Evolutionary conservation across 2,329 filamentous ascomycete species (phyloP).

Genomic region (Hymenoscyphus albidus): DNA sequence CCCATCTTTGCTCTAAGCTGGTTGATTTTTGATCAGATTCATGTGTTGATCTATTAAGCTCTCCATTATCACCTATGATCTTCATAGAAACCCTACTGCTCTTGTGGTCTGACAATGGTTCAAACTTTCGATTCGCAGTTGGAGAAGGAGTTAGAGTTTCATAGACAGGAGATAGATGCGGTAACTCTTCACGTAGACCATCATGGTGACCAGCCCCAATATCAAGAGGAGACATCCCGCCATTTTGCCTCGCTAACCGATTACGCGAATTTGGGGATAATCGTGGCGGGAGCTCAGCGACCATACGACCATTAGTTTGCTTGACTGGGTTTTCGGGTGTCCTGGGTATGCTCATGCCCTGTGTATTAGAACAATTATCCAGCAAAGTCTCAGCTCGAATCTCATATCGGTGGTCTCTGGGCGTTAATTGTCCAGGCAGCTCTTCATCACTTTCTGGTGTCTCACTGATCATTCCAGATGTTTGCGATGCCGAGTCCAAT

Average conservation of each 20-base stretch:
- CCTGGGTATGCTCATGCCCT: neutral
- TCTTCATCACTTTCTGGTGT: conserved; percentile 22
- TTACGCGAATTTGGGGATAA: conserved; percentile 31
- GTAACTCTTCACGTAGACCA: conserved; percentile 27
- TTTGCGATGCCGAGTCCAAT: conserved; percentile 30
- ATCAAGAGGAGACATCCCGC: conserved; percentile 33
- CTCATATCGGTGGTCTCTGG: conserved; percentile 23
- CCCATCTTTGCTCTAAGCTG: too few species aligned
- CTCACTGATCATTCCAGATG: conserved; percentile 27
- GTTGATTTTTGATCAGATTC: conserved; percentile 18
- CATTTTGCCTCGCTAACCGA: conserved; percentile 29
- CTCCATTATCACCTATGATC: conserved; percentile 19
- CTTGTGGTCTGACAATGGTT: conserved; percentile 33
- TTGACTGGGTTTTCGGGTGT: conserved; percentile 11
- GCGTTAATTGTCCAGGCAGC: conserved; percentile 27
- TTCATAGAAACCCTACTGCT: conserved; percentile 15
- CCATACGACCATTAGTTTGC: conserved; percentile 19
- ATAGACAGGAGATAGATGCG: conserved; percentile 67
- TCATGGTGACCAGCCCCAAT: conserved; percentile 29
- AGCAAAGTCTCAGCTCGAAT: conserved; percentile 23
- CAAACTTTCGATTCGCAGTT: conserved; percentile 53
- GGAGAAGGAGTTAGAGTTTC: conserved; percentile 71
- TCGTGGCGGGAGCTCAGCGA: conserved; percentile 21
- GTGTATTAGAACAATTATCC: conserved; percentile 27
- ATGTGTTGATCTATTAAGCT: conserved; percentile 10